A percentile compares a stretch with the other conserved stretches of the same genome.
phyloP scores from a whole-genome alignment of 202 grass and related monocot genomes.

The Musa balbisiana region DNA sequence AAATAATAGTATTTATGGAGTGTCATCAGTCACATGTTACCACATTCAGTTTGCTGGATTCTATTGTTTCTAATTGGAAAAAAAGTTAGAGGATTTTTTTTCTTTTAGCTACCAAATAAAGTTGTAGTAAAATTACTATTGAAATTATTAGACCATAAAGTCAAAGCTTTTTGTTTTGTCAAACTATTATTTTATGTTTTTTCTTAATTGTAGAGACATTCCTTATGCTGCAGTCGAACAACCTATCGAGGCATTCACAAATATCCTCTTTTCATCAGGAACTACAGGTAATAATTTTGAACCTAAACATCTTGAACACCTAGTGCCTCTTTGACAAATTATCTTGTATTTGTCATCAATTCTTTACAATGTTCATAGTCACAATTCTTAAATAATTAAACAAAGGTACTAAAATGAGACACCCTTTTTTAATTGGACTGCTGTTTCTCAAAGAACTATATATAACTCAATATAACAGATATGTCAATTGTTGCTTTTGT shows the following conservation, averaged over 20 bases:
- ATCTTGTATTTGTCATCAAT: background rate
- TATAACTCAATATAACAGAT: too few species aligned
- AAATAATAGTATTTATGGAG: too few species aligned
- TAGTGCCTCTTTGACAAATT: background rate
- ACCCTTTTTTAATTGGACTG: background rate
- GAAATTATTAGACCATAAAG: background rate
- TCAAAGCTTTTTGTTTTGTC: background rate
- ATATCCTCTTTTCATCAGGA: conserved; percentile 89
- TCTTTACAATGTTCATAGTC: too few species aligned
- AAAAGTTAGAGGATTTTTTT: background rate
- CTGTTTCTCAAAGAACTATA: background rate
- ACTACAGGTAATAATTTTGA: conserved; percentile 58
- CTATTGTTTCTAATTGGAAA: background rate
- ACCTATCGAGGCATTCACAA: conserved; percentile 63
- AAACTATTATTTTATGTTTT: conserved; percentile 13
- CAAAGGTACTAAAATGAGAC: background rate
- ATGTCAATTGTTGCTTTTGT: conserved; percentile 2
- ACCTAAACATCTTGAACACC: background rate
- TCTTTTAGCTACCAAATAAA: background rate
- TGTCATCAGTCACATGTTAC: too few species aligned
- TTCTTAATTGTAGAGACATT: conserved; percentile 43
- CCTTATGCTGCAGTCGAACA: conserved; percentile 52
- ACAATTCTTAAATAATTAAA: background rate
- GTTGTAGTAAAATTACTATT: background rate
- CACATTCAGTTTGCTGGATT: too few species aligned